Evolutionary conservation across 139 green algal genomes (phyloP), one percentile per base, ranked within the genome.

Genomic region (Edaphochlamys debaryana): DNA sequence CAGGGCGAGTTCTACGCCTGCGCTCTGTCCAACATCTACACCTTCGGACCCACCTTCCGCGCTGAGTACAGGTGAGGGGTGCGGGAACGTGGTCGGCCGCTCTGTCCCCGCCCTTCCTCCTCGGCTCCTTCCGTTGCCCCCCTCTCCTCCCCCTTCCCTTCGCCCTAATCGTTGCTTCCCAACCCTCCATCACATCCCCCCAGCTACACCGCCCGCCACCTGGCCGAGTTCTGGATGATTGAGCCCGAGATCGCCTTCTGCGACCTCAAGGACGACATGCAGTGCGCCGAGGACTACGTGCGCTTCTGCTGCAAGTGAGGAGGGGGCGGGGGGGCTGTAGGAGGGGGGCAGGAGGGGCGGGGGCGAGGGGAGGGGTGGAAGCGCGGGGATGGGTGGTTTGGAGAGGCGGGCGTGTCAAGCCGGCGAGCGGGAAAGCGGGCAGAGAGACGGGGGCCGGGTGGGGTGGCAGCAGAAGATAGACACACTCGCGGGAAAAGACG

Each of bases 151-250:
- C n/a, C n/a, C n/a, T n/a, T n/a, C n/a, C n/a, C n/a, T n/a, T n/a
- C n/a, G n/a, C n/a, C n/a, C n/a, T n/a, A n/a, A n/a, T n/a, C n/a
- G n/a, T n/a, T n/a, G n/a, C n/a, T n/a, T n/a, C n/a, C n/a, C n/a
- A n/a, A n/a, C n/a, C n/a, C n/a, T n/a, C n/a, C n/a, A n/a, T n/a
- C n/a, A n/a, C n/a, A n/a, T n/a, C n/a, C n/a, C n/a, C n/a, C n/a
- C n/a, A n/a, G n/a, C n/a, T n/a, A 98, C 93, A 99, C 97, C 2
- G 90, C 92, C 19, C 92, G 97, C 48, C 97, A 99, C 90, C 88
- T 99, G 70, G 97, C 97, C 25, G 97, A 99, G 90, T 99, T 99
- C 87, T 99, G 96, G 96, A 99, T 99, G 97, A 98, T 99, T 73
- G 97, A 99, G 91, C 97, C 97, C 15, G 96, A 99, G 93, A 96